Evolutionary conservation across 2,329 filamentous ascomycete genomes (phyloP), one percentile per base, ranked within the genome.

Genomic region (Aspergillus uvarum): DNA sequence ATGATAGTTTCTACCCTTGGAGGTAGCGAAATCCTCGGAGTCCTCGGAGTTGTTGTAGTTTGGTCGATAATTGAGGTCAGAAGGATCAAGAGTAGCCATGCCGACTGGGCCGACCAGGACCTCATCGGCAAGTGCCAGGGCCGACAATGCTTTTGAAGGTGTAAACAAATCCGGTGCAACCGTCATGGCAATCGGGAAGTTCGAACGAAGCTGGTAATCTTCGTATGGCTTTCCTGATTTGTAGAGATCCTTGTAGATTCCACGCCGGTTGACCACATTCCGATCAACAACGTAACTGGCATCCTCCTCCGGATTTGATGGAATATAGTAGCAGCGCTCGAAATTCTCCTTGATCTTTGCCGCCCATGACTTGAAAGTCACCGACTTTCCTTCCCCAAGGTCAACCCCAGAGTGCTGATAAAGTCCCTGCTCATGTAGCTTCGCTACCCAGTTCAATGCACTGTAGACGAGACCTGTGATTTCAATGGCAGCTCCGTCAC

Each of bases 171-270:
- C 89, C 0, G 95, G 91, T 0, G 96, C 93, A 0, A 96, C 94
- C 2, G 89, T 87, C 95, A 99, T 98, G 67, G 94, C 92, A 65
- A 99, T 94, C 32, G 93, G 85, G 79, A 96, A 98, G 79, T 99
- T 99, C 63, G 91, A 83, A 24, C 95, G 91, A 47, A 99, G 85
- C 75, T 99, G 95, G 77, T 99, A 99, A 78, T 99, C 95, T 73
- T 98, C 92, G 72, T 96, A 97, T 74, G 95, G 91, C 77, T 97
- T 98, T 64, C 92, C 92, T 51, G 92, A 96, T 66, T 85, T 87
- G 83, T 97, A 97, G 19, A 98, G 80, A 74, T 99, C 95, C 79
- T 99, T 99, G 86, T 99, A 99, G 72, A 99, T 96, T 62, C 95
- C 96, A 22, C 93, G 87, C 53, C 95, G 90, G 77, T 96, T 96